Conservation (phyloP, 352 stramenopile species). For the Pythium oligandrum region DNA sequence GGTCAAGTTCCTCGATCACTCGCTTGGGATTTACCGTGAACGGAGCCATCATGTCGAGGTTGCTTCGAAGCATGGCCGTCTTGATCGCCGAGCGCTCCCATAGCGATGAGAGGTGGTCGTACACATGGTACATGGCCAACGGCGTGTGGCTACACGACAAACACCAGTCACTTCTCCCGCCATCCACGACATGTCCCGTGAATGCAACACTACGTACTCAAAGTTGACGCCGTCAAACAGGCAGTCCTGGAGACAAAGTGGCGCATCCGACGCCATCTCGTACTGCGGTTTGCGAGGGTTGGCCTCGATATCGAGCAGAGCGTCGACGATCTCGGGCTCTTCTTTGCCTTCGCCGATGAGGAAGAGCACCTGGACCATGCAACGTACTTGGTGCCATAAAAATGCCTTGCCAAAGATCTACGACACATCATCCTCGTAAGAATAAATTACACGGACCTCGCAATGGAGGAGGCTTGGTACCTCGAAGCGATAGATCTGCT, state of each 20-base stretch:
- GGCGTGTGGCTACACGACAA: conserved; percentile 33
- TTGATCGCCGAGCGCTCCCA: conserved; percentile 84
- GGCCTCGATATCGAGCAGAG: conserved; percentile 90
- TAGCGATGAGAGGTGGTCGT: conserved; percentile 70
- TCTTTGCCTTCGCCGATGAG: conserved; percentile 92
- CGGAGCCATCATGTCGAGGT: conserved; percentile 54
- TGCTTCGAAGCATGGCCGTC: conserved; percentile 64
- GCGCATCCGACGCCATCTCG: conserved; percentile 91
- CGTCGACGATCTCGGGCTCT: conserved; percentile 79
- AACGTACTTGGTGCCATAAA: conserved; percentile 99
- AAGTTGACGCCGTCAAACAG: conserved; percentile 88
- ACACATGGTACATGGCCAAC: conserved; percentile 67
- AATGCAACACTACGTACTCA: conserved; percentile 23
- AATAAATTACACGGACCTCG: too few species aligned
- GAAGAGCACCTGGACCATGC: conserved; percentile 97
- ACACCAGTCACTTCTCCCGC: too few species aligned
- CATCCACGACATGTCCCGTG: too few species aligned
- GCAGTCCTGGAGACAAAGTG: conserved; percentile 97
- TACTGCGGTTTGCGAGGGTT: conserved; percentile 91
- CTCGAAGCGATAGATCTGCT: conserved; percentile 74
- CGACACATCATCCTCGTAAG: not conserved
- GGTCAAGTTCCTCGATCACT: conserved; percentile 64
- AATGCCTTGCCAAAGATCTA: conserved; percentile 93
- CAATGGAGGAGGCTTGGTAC: conserved; percentile 2
- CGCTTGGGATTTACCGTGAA: conserved; percentile 35